A percentile compares a stretch with the other conserved stretches of the same genome.
Evolutionary conservation across 75 land plant species (phyloP).

Genomic region (Picea sitchensis): DNA sequence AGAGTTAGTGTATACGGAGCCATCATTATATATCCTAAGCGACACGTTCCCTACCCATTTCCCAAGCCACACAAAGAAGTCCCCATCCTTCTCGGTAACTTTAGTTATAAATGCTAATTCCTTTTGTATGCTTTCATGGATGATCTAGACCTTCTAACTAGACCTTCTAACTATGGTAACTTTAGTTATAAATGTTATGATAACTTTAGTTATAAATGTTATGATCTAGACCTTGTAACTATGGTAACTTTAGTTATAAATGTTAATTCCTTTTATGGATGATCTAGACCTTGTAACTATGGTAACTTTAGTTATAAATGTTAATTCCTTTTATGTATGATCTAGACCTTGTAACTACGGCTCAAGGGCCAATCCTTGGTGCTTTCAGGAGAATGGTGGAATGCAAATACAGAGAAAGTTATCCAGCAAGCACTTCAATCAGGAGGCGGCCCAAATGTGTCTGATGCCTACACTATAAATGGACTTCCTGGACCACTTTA

Average conservation of each 20-base stretch:
- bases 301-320: slow-evolving; percentile 2
- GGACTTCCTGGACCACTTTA: slow-evolving; percentile 57
- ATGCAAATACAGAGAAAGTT: slow-evolving; percentile 37
- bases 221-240: not conserved
- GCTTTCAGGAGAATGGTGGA: slow-evolving; percentile 59
- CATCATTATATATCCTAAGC: slow-evolving; percentile 43
- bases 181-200: too few relatives aligned
- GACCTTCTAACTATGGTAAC: too few relatives aligned
- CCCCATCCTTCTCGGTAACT: slow-evolving; percentile 41
- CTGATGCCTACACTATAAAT: slow-evolving; percentile 61
- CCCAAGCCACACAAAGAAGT: slow-evolving; percentile 36
- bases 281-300: not conserved
- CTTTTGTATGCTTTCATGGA: too few relatives aligned
- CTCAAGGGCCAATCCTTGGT: not conserved
- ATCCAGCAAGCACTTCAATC: slow-evolving; percentile 25
- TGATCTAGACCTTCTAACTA: too few relatives aligned
- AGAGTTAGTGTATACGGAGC: slow-evolving; percentile 56
- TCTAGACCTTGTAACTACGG: not conserved
- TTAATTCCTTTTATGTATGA: not conserved
- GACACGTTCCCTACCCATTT: slow-evolving; percentile 28
- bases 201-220: slow-evolving; percentile 3
- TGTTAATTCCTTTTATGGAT: not conserved
- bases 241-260: slow-evolving; percentile 17
- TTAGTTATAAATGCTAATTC: not conserved
- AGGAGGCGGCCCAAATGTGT: slow-evolving; percentile 47